These are phyloP conservation scores for Plasmodium fragile DNA, from an alignment of 169 alveolate genomes.

Conservation along the genomic window DNA sequence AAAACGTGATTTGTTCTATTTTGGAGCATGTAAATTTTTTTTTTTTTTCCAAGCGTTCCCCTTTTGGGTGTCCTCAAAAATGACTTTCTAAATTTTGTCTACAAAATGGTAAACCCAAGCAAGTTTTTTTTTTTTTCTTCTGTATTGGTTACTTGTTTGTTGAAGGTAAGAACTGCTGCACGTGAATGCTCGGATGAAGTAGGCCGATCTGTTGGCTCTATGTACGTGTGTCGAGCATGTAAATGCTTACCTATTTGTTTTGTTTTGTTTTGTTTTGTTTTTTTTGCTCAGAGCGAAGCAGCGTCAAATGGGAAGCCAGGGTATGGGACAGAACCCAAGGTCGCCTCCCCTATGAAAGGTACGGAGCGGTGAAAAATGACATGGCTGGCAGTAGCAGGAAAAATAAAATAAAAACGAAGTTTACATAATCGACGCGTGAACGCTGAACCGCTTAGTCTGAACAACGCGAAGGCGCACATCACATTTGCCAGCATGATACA, in stretches of 20 bases:
- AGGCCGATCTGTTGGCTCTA: background rate
- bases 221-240: background rate
- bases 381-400: background rate
- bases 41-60: background rate
- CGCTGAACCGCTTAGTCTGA: background rate
- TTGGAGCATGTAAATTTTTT: slow-evolving; percentile 5
- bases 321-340: background rate
- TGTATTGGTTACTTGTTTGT: slow-evolving; percentile 18
- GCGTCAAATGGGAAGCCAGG: slow-evolving; percentile 3
- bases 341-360: background rate
- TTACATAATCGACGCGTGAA: background rate
- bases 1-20: background rate
- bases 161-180: slow-evolving; percentile 4
- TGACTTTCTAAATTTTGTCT: slow-evolving; percentile 26
- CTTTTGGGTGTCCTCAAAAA: slow-evolving; percentile 25
- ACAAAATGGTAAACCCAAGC: slow-evolving; percentile 50
- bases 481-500: background rate
- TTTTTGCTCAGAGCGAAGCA: background rate
- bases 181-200: background rate
- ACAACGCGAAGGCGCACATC: background rate
- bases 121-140: slow-evolving; percentile 36
- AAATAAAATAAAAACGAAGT: background rate
- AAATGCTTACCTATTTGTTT: background rate
- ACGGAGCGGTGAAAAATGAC: background rate
- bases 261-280: background rate